Evolutionary conservation across 1,284 basidiomycete genomes (phyloP), one percentile per base, ranked within the genome.

Genomic region (Athelia sp.): DNA sequence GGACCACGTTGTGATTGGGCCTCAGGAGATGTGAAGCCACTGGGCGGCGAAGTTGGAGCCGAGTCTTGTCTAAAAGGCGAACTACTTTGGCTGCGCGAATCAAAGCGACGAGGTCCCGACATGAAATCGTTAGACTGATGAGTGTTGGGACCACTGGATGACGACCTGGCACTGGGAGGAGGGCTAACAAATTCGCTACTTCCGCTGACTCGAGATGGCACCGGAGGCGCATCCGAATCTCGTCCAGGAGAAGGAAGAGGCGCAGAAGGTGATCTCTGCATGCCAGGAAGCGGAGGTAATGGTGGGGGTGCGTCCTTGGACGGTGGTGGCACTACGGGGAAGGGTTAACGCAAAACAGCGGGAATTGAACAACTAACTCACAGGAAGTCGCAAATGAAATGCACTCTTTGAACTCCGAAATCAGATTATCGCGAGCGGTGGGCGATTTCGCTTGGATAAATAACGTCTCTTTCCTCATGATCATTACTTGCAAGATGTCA

Each of bases 401-500:
- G 60, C 92, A 95, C 29, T 93, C 91, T 42, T 73, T 75, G 64
- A 98, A 82, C 58, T 91, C 88, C n/a, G 72, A 65, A 38, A 91
- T 66, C 60, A 94, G 75, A 50, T 73, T 71, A 56, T 92, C 81
- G 54, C 91, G 81, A 21, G 76, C 71, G 34, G 81, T 71, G 29
- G 70, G 69, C 2, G 87, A 87, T 50, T 84, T 77, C 15, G 80
- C 72, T 54, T 86, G 78, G 19, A 98, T 62, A 32, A 76, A 73
- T 51, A 99, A 68, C 9, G 77, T 84, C 67, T 98, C 97, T 70
- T 95, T 97, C 56, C 84, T 78, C 84, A 99, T 86, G 53, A 99
- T 84, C 26, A 81, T 80, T 17, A 99, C 76, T 44, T 89, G 82
- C 36, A 98, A 59, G 6, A n/a, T 40, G 15, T 40, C 36, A 40